Base-by-base conservation (phyloP, 169 alveolate genomes). In the Eimeria necatrix region DNA sequence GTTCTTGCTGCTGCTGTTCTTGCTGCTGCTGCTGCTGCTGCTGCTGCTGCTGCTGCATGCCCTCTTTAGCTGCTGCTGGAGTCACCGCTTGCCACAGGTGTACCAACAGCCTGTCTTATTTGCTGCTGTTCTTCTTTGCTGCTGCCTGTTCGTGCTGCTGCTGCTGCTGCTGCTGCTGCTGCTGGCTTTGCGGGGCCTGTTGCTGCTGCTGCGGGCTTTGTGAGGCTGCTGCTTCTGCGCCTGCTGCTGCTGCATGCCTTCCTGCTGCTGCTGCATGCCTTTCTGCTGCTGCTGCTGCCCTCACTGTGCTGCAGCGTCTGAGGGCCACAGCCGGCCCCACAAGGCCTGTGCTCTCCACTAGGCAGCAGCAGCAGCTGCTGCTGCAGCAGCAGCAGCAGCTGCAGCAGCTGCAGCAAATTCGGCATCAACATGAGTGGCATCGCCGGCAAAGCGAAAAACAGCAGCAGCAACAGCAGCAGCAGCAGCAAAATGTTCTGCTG, bases 111-210 rank as follows among this genome's bases (percentile, higher is more conserved):
- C n/a, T n/a, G n/a, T n/a, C n/a, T n/a, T n/a, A n/a, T n/a, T n/a
- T n/a, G n/a, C n/a, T n/a, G n/a, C n/a, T n/a, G n/a, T n/a, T n/a
- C n/a, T n/a, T n/a, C n/a, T n/a, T n/a, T n/a, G n/a, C n/a, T n/a
- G 18, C 68, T 56, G 18, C 22, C 22, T 56, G 68, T 56, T 14
- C 18, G 68, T 56, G 18, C 68, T 56, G 68, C 68, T 56, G 68
- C 68, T 56, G 32, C 78, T 22, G 20, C 32, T 68, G 78, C 78
- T 68, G 78, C 78, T 68, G 78, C 78, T 68, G 32, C 64, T 8
- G 20, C 64, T 56, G 20, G 20, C 64, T 9, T 56, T 14, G n/a
- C n/a, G 20, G 64, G 8, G 14, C 64, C 14, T 8, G 64, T 8
- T 56, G 64, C 64, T 14, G 20, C 68, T 56, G 68, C 68, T 0